Base-by-base conservation (phyloP, 148 eudicot species). In the Rhododendron vialii region DNA sequence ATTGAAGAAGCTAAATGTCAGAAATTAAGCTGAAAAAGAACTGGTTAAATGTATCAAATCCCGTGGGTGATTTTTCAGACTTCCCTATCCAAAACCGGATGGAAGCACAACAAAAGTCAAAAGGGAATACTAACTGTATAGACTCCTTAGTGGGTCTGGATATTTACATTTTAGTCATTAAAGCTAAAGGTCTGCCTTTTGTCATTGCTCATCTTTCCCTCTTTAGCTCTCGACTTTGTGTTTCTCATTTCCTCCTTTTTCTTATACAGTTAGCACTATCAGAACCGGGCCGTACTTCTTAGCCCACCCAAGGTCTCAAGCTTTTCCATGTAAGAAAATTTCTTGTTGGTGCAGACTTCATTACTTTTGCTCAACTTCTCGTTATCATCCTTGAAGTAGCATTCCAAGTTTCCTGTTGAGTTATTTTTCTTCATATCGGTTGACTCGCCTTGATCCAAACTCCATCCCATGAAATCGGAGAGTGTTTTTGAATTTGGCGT, bases 201-300 rank as follows among this genome's bases (percentile, higher is more conserved):
- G 50, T 63, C 71, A 67, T 74, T 65, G 78, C 20, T 83, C 73
- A 61, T 24, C 43, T 47, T 43, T 85, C 81, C 81, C 61, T 85
- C 43, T 61, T 59, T 82, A 30, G 82, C 75, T 69, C 14, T 84
- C 6, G 12, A n/a, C 35, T 48, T 75, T 82, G 76, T 69, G 30
- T 26, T 81, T 74, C 51, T 69, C 13, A 84, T 71, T 84, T 86
- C 48, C 79, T 59, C 80, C 79, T 5, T 43, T 43, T 51, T 51
- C 5, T 36, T 53, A 13, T 47, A 33, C 79, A 78, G 48, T 65
- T 78, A 79, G 71, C 26, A 30, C 86, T 88, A 36, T 87, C 92
- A 93, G 67, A 93, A 93, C 61, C 96, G 86, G 28, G 94, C 92
- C 36, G 96, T 95, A 91, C 98, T 95, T 90, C 93, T 91, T 79